Conservation (phyloP, 208 protist species). For the Crithidia brevicula region DNA sequence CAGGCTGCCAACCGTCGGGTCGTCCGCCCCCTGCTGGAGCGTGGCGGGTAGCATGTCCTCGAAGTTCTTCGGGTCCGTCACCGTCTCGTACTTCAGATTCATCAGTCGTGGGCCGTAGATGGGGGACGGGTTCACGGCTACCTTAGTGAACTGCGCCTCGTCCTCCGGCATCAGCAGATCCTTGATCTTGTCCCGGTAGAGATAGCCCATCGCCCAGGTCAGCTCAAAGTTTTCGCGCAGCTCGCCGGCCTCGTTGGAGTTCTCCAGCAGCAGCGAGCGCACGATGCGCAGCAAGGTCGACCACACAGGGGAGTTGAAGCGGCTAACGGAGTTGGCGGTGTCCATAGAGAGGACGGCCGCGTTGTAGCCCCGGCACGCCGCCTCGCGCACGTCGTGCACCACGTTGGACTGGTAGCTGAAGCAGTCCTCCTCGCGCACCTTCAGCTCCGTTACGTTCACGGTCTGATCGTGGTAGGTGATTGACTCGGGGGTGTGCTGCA, state of each 20-base stretch:
- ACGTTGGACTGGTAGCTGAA: slow-evolving; percentile 66
- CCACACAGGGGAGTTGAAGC: slow-evolving; percentile 77
- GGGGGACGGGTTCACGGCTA: slow-evolving; percentile 71
- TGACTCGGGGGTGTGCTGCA: slow-evolving; percentile 34
- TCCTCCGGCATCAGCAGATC: slow-evolving; percentile 52
- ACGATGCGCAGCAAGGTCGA: slow-evolving; percentile 68
- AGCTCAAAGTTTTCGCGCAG: slow-evolving; percentile 47
- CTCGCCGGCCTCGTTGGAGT: slow-evolving; percentile 29
- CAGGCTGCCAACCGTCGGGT: slow-evolving; percentile 50
- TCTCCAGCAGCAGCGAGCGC: slow-evolving; percentile 50
- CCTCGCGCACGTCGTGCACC: slow-evolving; percentile 53
- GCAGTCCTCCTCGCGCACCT: slow-evolving; percentile 51
- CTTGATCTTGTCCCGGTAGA: slow-evolving; percentile 71
- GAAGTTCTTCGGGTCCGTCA: slow-evolving; percentile 50
- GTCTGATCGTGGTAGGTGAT: slow-evolving; percentile 44
- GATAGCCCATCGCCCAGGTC: slow-evolving; percentile 66
- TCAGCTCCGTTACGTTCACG: slow-evolving; percentile 55
- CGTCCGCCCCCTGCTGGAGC: slow-evolving; percentile 38
- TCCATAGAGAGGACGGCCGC: slow-evolving; percentile 70
- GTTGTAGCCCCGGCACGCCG: slow-evolving; percentile 71
- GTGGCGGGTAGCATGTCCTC: slow-evolving; percentile 59
- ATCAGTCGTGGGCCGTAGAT: slow-evolving; percentile 76
- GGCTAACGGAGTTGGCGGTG: slow-evolving; percentile 48
- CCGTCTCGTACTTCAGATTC: slow-evolving; percentile 57
- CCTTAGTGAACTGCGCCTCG: slow-evolving; percentile 47